Evolutionary conservation across 768 basidiomycete species (phyloP), one percentile per base, ranked within the genome.

Genomic region (Rhodotorula babjevae): DNA sequence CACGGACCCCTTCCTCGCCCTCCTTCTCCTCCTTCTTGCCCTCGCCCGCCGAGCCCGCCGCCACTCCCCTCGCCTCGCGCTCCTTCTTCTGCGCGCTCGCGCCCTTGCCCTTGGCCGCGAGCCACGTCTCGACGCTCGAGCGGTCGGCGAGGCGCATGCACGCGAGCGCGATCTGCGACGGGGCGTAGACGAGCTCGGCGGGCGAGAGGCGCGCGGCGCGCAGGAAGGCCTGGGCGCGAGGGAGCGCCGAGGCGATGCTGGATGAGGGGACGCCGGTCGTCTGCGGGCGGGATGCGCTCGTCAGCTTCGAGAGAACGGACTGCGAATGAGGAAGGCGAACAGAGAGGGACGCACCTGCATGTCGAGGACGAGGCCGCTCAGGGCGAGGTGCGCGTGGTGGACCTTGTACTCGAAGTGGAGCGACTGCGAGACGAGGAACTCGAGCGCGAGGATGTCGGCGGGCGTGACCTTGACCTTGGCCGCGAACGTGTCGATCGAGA

Each of bases 361-460:
- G 80, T 96, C 93, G 29, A 96, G 85, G 85, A 88, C 89, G 29
- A 94, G 84, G 10, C 93, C 93, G 89, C 90, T 92, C 31, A 93
- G 80, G 1, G 93, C 91, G 59, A 92, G 83, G 78, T 94, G 91
- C 31, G 91, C 86, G 80, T 93, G 93, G 89, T 92, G 93, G 14
- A 92, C 87, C 8, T 92, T 87, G 79, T 97, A 96, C 80, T 99
- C 94, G 74, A 99, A 99, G 50, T 87, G 85, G 60, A 99, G 85
- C 77, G 91, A 93, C 81, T 98, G 96, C 0, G 94, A 91, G 11
- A 99, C 90, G 49, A 96, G 87, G 80, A 97, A 98, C 81, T 99
- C 96, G 49, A 97, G 87, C 68, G 93, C 90, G 68, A 98, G 87
- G 25, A 99, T 90, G 78, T 97, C 93, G 11, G 87, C 86, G 2